These are phyloP conservation scores for Conticribra guillardii DNA, from an alignment of 108 stramenopile genomes.

Conservation along the genomic window DNA sequence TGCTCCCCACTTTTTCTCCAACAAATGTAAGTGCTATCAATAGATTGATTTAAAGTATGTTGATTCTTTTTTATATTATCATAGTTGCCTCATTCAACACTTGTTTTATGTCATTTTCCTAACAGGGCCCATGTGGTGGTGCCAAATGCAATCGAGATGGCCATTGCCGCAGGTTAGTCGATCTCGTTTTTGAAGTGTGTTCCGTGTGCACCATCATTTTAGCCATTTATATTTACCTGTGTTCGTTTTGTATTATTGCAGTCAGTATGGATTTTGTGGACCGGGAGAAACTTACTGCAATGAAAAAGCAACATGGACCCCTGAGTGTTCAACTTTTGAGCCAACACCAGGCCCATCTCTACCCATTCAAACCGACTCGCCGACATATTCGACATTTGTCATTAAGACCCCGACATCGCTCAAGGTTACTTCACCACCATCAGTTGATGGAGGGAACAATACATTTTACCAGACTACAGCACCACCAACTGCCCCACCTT, in stretches of 20 bases:
- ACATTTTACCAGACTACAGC: neutral
- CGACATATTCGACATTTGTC: neutral
- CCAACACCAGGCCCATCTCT: slow-evolving; percentile 8
- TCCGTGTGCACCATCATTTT: neutral
- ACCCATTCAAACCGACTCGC: neutral
- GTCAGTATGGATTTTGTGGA: slow-evolving; percentile 49
- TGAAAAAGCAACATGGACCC: slow-evolving; percentile 36
- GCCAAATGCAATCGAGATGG: slow-evolving; percentile 10
- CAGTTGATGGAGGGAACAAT: neutral
- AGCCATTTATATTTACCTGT: neutral
- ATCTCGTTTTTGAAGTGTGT: neutral
- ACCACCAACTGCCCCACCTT: neutral
- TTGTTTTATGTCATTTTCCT: slow-evolving; percentile 15
- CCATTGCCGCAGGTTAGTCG: slow-evolving; percentile 18
- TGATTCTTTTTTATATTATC: neutral
- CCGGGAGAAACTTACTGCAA: slow-evolving; percentile 47
- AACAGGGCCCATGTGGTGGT: slow-evolving; percentile 37
- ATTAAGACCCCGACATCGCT: neutral
- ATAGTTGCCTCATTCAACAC: slow-evolving; percentile 13
- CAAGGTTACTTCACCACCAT: neutral
- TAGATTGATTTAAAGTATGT: too few relatives aligned
- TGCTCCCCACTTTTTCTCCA: neutral
- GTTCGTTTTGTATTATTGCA: neutral
- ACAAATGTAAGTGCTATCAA: neutral
- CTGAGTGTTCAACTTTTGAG: slow-evolving; percentile 33